Evolutionary conservation across 2,329 filamentous ascomycete species (phyloP).

Genomic region (Epichloe elymi): DNA sequence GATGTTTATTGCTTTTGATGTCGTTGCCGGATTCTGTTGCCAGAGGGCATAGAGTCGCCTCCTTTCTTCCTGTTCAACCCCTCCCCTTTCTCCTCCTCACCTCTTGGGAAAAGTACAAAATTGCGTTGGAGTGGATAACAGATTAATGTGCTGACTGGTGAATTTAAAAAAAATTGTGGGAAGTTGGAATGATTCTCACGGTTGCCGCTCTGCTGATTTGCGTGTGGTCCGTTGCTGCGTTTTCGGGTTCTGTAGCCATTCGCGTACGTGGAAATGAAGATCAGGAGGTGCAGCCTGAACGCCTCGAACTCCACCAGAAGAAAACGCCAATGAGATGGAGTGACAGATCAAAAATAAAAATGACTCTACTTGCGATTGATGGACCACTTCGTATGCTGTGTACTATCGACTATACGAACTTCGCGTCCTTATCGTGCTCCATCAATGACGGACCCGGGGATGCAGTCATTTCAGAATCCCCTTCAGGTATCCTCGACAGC

Average conservation of each 20-base stretch:
- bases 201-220: neutral
- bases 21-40: conserved; percentile 21
- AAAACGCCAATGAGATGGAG: neutral
- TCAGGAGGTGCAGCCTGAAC: neutral
- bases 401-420: neutral
- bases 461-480: conserved; percentile 36
- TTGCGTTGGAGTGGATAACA: too few species aligned
- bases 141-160: too few species aligned
- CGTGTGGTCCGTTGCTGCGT: neutral
- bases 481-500: conserved; percentile 42
- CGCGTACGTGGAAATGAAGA: neutral
- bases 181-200: too few species aligned
- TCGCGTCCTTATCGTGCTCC: conserved; percentile 13
- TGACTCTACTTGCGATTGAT: too few species aligned
- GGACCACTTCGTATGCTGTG: too few species aligned
- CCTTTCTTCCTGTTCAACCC: conserved; percentile 7
- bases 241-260: neutral
- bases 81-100: too few species aligned
- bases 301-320: neutral
- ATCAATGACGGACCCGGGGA: conserved; percentile 14
- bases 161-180: too few species aligned
- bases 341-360: neutral
- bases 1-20: conserved; percentile 3
- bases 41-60: conserved; percentile 16
- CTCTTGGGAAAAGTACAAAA: neutral